Base-by-base conservation (phyloP, 805 yeast genomes). In the Monosporozyma servazzii region DNA sequence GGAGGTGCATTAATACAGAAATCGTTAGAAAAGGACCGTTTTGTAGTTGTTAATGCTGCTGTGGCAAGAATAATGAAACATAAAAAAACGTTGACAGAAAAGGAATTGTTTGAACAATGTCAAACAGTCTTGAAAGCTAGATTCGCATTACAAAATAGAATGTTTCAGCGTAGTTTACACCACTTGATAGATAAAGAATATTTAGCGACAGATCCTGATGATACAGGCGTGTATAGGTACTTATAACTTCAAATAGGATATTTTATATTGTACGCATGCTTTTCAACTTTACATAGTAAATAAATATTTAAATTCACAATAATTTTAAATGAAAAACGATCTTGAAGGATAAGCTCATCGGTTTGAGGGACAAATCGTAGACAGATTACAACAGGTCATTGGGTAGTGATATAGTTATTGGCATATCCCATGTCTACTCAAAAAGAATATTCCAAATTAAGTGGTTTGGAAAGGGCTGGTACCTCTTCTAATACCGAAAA, bases 61-160 rank as follows among this genome's bases (percentile, higher is more conserved):
- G 77, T 89, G 51, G 95, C 89, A 5, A 75, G 96, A 48, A 80
- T 84, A n/a, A 82, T 89, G 91, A 89, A 89, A 68, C 76, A 87
- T 1, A 71, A 89, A 33, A 83, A 81, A 57, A 67, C 74, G 0
- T 58, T 84, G 50, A 71, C 66, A 25, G 91, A 86, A 62, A 81
- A 80, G 57, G 83, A 82, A 40, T 71, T 89, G 49, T 71, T 86
- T n/a, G 77, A 75, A 33, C 89, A 83, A 58, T 79, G 82, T 4
- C 74, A 83, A 21, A 75, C 76, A 48, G 85, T 79, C 54, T 70
- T 88, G 47, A 66, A 73, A 21, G 71, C 73, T 40, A 71, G 93
- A 53, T 90, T 89, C 65, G 77, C 76, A 48, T 89, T 96, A 1
- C 78, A 79, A 52, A 81, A 84, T 7, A 64, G 76, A 5, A 70